Base-by-base conservation (phyloP, 768 basidiomycete genomes). In the Asterophora lycoperdoides region DNA sequence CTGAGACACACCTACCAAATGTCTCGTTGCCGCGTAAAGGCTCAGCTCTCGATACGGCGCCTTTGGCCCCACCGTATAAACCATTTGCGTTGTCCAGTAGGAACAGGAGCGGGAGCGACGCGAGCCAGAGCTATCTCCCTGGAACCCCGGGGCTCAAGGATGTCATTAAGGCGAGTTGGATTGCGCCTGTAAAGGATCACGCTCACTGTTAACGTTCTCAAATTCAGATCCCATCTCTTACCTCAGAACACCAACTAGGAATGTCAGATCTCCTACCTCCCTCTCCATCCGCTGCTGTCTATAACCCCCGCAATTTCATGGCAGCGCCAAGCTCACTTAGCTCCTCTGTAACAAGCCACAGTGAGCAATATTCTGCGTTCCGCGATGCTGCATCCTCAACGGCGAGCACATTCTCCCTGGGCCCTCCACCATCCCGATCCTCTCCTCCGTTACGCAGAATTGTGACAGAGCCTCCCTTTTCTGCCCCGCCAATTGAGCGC, bases 181-280 rank as follows among this genome's bases (percentile, higher is more conserved):
- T 13, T 10, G 48, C 39, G 28, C 15, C 18, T 9, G 40, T 1
- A n/a, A 51, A 28, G 34, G 47, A 47, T 23, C 34, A 4, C n/a
- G n/a, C 32, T 19, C 6, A 2, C 41, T 46, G 32, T 28, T 11
- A 17, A 17, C 18, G n/a, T 41, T 13, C 19, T 10, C n/a, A 19
- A 30, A 49, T 49, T 41, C 49, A 87, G 84, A 77, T 84, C 36
- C 84, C 86, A 0, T 78, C 77, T 10, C 68, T 86, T 17, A 79
- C 83, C 15, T 81, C 82, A 1, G 86, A 86, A 44, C 82, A 88
- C 58, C 81, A 82, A 56, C 64, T 84, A 14, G 84, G 83, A 28
- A 80, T 83, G 64, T 56, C 74, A 11, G 87, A 89, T 56, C 67
- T 90, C 18, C 67, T 88, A 15, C 86, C 89, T 5, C 86, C 89